A percentile compares a stretch with the other conserved stretches of the same genome.
These are phyloP conservation scores for Wickerhamomyces alni DNA, from an alignment of 805 yeast genomes.

Conservation along the genomic window DNA sequence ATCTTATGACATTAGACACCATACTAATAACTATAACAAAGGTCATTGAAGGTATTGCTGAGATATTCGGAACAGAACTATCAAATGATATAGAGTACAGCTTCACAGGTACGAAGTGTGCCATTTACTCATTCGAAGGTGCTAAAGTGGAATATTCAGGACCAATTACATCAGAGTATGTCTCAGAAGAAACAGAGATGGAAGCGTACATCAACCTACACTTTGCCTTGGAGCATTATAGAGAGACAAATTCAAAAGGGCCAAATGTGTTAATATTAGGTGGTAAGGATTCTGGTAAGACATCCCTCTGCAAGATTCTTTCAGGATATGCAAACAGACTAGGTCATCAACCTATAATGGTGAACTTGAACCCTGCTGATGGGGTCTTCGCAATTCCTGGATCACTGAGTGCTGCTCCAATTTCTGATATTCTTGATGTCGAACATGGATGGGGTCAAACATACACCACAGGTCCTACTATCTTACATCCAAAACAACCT, in stretches of 20 bases:
- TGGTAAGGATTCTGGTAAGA: constrained; percentile 67
- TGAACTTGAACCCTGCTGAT: constrained; percentile 71
- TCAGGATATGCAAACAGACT: constrained; percentile 71
- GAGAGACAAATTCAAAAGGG: constrained; percentile 28
- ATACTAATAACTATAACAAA: neutral
- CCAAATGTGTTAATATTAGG: constrained; percentile 67
- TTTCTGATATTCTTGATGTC: constrained; percentile 74
- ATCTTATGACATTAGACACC: neutral
- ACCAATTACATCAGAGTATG: constrained; percentile 47
- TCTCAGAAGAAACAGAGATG: constrained; percentile 68
- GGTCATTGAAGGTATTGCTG: constrained; percentile 68
- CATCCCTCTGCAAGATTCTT: constrained; percentile 63
- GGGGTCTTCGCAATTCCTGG: constrained; percentile 81
- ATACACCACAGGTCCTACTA: constrained; percentile 67
- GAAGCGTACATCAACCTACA: constrained; percentile 61
- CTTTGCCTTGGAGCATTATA: constrained; percentile 60
- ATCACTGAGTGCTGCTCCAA: constrained; percentile 73
- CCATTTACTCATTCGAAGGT: constrained; percentile 60
- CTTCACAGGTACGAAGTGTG: constrained; percentile 49
- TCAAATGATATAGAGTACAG: constrained; percentile 60
- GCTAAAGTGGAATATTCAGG: constrained; percentile 41
- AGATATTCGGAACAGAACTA: constrained; percentile 89
- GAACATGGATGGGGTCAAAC: constrained; percentile 78
- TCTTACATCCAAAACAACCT: constrained; percentile 84
- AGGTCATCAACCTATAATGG: constrained; percentile 62